Evolutionary conservation across 805 yeast species (phyloP), one percentile per base, ranked within the genome.

Genomic region (Ogataea glucozyma): DNA sequence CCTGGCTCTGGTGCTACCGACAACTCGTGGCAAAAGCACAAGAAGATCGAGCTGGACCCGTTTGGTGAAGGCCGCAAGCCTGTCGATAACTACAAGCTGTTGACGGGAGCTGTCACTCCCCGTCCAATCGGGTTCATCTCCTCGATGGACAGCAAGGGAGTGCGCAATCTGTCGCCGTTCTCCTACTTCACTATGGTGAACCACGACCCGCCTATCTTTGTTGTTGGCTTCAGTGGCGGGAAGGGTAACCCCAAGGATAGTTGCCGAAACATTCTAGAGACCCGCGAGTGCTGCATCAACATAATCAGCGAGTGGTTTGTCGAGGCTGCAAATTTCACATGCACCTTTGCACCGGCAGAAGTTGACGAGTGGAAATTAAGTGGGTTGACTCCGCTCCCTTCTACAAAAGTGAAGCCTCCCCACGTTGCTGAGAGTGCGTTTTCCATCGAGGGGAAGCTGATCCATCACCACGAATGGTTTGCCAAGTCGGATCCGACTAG

Each of bases 391-490:
- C 76, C 75, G 3, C 47, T 59, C 11, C 53, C 62, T 3, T 74
- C 83, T 0, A 52, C 52, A 0, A 54, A 60, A 8, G 85, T 81
- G 31, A 70, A 65, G 38, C 74, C 85, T 0, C 69, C 78, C 6
- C 78, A 73, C 52, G 86, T 81, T 4, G 79, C 78, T 0, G 86
- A 81, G 47, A 71, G 80, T 34, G 83, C 79, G 4, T 79, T 81
- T 52, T 72, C 80, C 6, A 51, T 81, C 11, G 87, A 81, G 57
- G 77, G 74, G 22, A 78, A 73, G 54, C 60, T 79, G 29, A 44
- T 76, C 13, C 63, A 66, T 31, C 45, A 56, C 4, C 76, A 75
- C 49, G 71, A 71, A 10, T 73, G 75, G 71, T 60, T 47, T 14
- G 71, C 82, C 4, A 69, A 66, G 41, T 35, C 33, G 6, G 66